Evolutionary conservation across 352 stramenopile genomes (phyloP).

Genomic region (Pythium monospermum): DNA sequence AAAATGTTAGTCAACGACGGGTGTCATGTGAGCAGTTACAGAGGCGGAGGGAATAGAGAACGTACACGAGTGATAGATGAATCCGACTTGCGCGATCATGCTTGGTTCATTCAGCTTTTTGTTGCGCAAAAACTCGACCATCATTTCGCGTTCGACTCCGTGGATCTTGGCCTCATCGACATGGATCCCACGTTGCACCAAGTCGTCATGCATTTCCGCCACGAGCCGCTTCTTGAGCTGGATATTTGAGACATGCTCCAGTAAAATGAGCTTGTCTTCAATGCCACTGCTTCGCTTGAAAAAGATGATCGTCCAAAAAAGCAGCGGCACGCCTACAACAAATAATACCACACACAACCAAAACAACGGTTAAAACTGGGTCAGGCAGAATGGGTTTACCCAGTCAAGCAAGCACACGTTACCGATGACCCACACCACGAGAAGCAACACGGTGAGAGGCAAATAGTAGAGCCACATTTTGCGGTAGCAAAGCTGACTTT

Average conservation of each 20-base stretch:
- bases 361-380: too few species aligned
- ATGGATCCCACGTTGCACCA: constrained; percentile 33
- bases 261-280: constrained; percentile 40
- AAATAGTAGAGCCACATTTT: constrained; percentile 55
- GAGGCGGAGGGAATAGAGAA: not conserved
- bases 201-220: constrained; percentile 41
- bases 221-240: constrained; percentile 42
- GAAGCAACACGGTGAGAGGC: constrained; percentile 35
- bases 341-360: not conserved
- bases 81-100: constrained; percentile 67
- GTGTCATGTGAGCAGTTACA: not conserved
- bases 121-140: constrained; percentile 51
- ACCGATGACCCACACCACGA: constrained; percentile 64
- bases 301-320: constrained; percentile 66
- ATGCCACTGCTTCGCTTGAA: constrained; percentile 45
- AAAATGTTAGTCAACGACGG: not conserved
- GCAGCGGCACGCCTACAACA: constrained; percentile 49
- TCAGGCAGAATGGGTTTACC: too few species aligned
- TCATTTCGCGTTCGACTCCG: constrained; percentile 43
- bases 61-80: constrained; percentile 77
- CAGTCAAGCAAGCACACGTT: too few species aligned
- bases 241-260: constrained; percentile 31
- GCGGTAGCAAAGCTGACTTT: constrained; percentile 52
- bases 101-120: constrained; percentile 59
- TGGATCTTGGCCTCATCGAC: constrained; percentile 42